These are phyloP conservation scores for Calonectria naviculata DNA, from an alignment of 2,329 filamentous ascomycete genomes.

Conservation along the genomic window DNA sequence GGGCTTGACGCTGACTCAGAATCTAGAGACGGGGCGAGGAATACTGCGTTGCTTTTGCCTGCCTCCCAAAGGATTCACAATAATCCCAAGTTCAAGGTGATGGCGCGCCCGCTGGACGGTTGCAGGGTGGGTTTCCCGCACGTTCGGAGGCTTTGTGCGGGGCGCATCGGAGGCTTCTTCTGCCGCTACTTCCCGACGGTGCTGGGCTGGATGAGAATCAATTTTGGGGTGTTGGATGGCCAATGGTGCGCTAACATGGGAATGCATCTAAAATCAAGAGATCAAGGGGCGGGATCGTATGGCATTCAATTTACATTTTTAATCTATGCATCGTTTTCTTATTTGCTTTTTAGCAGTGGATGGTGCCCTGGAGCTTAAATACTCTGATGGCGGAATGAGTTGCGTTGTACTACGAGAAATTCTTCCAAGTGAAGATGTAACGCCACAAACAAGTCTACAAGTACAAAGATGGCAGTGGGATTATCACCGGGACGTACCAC, in stretches of 20 bases:
- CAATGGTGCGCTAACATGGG: too few relatives aligned
- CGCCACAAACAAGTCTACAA: not conserved
- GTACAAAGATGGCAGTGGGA: not conserved
- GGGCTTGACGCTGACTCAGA: not conserved
- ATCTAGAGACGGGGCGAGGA: not conserved
- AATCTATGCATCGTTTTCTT: not conserved
- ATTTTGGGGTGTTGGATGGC: not conserved
- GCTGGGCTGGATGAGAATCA: not conserved
- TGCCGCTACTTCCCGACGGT: too few relatives aligned
- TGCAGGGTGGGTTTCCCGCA: not conserved
- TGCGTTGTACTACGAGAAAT: not conserved
- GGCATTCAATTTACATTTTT: not conserved
- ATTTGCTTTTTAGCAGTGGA: not conserved
- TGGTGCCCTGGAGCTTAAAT: not conserved
- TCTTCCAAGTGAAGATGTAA: not conserved
- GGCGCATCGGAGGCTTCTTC: conserved; percentile 33
- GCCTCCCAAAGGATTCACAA: not conserved
- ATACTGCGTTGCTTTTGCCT: not conserved
- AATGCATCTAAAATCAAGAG: too few relatives aligned
- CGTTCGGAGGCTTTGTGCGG: conserved; percentile 34
- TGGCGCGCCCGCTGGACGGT: not conserved
- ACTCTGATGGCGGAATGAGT: not conserved
- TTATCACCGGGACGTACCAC: too few relatives aligned
- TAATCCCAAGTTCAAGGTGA: not conserved
- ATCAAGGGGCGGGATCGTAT: too few relatives aligned